These are phyloP conservation scores for Linnemannia exigua DNA, from an alignment of 192 early-diverging fungal genomes.

Conservation along the genomic window DNA sequence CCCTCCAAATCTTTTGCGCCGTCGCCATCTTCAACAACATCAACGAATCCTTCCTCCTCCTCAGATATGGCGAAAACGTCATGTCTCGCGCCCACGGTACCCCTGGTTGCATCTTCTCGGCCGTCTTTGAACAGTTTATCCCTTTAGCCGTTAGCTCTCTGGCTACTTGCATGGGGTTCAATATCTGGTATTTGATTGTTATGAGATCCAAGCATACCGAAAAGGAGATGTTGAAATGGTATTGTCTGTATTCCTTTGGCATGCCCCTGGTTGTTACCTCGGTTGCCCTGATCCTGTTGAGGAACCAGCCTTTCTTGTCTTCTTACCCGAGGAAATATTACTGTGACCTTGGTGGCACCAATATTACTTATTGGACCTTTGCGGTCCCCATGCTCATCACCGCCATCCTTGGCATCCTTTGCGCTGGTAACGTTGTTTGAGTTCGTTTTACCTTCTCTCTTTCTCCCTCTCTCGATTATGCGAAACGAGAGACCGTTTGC, in stretches of 20 bases:
- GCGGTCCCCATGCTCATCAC: constrained; percentile 25
- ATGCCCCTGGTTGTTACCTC: constrained; percentile 12
- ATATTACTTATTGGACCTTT: constrained; percentile 22
- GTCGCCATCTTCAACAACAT: constrained; percentile 41
- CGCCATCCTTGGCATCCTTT: constrained; percentile 17
- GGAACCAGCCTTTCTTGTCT: constrained; percentile 13
- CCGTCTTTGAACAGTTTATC: constrained; percentile 32
- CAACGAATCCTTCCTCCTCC: constrained; percentile 38
- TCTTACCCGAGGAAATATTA: constrained; percentile 31
- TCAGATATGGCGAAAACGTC: constrained; percentile 9
- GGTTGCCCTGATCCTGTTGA: constrained; percentile 28
- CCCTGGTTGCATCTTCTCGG: constrained; percentile 11
- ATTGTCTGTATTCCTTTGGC: constrained; percentile 28
- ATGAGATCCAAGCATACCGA: constrained; percentile 7
- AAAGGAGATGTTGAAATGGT: constrained; percentile 38
- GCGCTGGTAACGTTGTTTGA: constrained; percentile 8
- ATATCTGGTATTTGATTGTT: constrained; percentile 45
- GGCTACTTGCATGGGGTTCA: constrained; percentile 33
- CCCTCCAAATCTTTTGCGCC: constrained; percentile 35
- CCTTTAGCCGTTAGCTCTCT: constrained; percentile 16
- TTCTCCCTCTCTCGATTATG: not conserved
- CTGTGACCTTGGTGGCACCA: constrained; percentile 24
- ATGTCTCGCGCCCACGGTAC: constrained; percentile 3
- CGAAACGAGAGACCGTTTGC: no score
- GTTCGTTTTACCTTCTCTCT: not conserved